Evolutionary conservation across 768 basidiomycete species (phyloP).

Genomic region (Rhizopogon vesiculosus): DNA sequence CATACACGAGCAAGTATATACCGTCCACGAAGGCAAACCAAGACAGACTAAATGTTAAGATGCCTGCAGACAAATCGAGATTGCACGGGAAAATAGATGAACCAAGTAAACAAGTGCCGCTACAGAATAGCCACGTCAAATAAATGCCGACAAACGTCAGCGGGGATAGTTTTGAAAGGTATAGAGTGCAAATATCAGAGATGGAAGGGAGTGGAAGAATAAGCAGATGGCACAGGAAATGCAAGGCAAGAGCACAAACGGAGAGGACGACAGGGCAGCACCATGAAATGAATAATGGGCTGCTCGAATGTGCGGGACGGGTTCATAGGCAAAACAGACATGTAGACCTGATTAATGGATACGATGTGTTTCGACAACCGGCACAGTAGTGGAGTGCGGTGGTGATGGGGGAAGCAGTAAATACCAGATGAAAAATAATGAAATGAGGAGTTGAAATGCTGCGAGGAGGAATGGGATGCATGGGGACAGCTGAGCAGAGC

Average conservation of each 20-base stretch:
- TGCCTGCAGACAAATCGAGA: conserved; percentile 15
- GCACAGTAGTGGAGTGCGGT: background rate
- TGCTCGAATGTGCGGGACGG: conserved; percentile 10
- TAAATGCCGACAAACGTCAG: conserved; percentile 22
- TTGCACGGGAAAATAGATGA: conserved; percentile 1
- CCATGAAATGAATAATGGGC: conserved; percentile 17
- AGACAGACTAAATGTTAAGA: conserved; percentile 19
- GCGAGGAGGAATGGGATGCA: conserved; percentile 10
- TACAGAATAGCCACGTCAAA: conserved; percentile 14
- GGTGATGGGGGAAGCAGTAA: background rate
- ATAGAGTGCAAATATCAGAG: conserved; percentile 24
- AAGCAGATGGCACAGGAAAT: conserved; percentile 18
- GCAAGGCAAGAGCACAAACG: conserved; percentile 5
- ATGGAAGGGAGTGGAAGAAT: conserved; percentile 12
- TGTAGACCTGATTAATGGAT: conserved; percentile 28
- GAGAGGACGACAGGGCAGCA: conserved; percentile 19
- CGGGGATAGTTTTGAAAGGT: conserved; percentile 23
- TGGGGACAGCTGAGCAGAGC: conserved; percentile 29
- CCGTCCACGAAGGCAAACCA: conserved; percentile 14
- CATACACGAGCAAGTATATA: conserved; percentile 25
- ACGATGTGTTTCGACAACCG: conserved; percentile 27
- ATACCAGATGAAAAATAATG: conserved; percentile 16
- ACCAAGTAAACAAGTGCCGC: conserved; percentile 1
- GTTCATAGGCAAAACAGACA: conserved; percentile 28
- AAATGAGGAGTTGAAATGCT: conserved; percentile 19